A percentile compares a stretch with the other conserved stretches of the same genome.
Conservation (phyloP, 2,329 filamentous ascomycete genomes). For the Furcasterigmium furcatum region DNA sequence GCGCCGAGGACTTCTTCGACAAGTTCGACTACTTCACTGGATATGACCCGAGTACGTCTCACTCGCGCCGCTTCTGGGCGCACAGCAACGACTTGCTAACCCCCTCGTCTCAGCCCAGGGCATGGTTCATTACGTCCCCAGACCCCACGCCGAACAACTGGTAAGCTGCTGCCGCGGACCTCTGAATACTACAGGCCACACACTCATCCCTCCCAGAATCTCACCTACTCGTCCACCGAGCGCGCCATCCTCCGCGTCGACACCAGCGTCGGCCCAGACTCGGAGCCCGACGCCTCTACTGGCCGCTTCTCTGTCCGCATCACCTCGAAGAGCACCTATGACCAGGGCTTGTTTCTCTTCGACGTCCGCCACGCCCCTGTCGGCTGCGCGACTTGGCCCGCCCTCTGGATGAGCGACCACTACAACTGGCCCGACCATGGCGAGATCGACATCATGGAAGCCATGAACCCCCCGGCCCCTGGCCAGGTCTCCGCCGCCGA, state of each 20-base stretch:
- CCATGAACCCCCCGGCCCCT: constrained; percentile 39
- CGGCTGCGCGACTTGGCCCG: constrained; percentile 63
- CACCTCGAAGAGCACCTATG: constrained; percentile 56
- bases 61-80: not conserved
- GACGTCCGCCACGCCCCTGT: constrained; percentile 61
- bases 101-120: constrained; percentile 30
- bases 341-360: constrained; percentile 65
- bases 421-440: constrained; percentile 60
- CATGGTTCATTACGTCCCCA: constrained; percentile 52
- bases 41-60: constrained; percentile 41
- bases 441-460: constrained; percentile 63
- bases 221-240: constrained; percentile 52
- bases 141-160: constrained; percentile 32
- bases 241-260: constrained; percentile 60
- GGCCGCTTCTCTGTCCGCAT: constrained; percentile 63
- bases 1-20: constrained; percentile 48
- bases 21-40: constrained; percentile 50
- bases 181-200: not conserved
- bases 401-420: constrained; percentile 62
- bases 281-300: constrained; percentile 46
- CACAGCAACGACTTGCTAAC: constrained; percentile 1
- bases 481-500: not conserved
- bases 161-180: constrained; percentile 24
- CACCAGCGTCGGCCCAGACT: constrained; percentile 47
- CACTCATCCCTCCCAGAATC: constrained; percentile 41